A percentile compares a stretch with the other conserved stretches of the same genome.
These are phyloP conservation scores for Barnettozyma sp. DNA, from an alignment of 805 yeast genomes.

Conservation along the genomic window DNA sequence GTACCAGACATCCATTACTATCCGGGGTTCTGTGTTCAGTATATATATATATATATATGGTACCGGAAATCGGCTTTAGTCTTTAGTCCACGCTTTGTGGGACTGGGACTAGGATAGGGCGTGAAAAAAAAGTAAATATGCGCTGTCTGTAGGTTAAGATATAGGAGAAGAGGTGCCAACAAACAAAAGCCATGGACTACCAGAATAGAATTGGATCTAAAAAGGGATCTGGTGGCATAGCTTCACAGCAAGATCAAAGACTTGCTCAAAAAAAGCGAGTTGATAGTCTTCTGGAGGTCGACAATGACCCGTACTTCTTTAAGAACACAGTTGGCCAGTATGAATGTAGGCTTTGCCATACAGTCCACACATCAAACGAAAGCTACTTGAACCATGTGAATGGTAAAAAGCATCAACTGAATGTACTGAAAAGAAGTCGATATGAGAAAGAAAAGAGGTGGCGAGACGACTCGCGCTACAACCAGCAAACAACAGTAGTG, in stretches of 20 bases:
- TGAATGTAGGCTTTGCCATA: constrained; percentile 80
- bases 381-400: constrained; percentile 79
- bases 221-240: constrained; percentile 84
- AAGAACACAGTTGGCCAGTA: constrained; percentile 76
- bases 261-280: constrained; percentile 51
- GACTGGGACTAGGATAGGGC: too few species aligned
- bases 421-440: constrained; percentile 56
- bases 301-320: constrained; percentile 76
- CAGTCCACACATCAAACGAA: constrained; percentile 73
- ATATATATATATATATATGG: too few species aligned
- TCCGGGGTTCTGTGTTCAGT: too few species aligned
- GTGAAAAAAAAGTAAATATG: too few species aligned
- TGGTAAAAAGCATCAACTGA: constrained; percentile 76
- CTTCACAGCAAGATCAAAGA: constrained; percentile 61
- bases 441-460: constrained; percentile 17
- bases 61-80: too few species aligned
- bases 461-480: not conserved
- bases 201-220: constrained; percentile 87
- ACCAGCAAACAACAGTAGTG: not conserved
- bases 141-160: too few species aligned
- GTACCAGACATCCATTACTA: too few species aligned
- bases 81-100: too few species aligned
- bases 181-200: constrained; percentile 54
- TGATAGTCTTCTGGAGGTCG: constrained; percentile 49
- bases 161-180: too few species aligned